Base-by-base conservation (phyloP, 352 stramenopile genomes). In the Pythium phragmiticola region DNA sequence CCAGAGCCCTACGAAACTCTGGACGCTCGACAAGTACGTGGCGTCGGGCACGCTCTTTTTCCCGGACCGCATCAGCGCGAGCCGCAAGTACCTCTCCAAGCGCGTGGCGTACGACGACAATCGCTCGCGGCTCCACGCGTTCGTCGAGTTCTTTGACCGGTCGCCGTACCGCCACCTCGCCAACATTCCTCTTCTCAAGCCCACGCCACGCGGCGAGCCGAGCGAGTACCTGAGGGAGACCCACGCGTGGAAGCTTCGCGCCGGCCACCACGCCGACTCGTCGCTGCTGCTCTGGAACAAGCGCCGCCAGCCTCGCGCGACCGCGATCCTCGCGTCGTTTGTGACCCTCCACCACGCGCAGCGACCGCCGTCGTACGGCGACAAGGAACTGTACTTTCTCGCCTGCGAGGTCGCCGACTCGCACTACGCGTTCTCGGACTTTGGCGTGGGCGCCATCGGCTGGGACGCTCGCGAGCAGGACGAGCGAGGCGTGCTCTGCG, bases 341-440 rank as follows among this genome's bases (percentile, higher is more conserved):
- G 60, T 78, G 8, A 70, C 78, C 4, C 58, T 75, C 0, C 71
- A 65, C 30, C 52, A 74, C 34, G 36, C 37, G 13, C 54, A 50
- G 11, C 69, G 67, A 0, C 75, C 75, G 30, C 77, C 75, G 14
- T 84, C 74, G 6, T 90, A 90, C 51, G 82, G 84, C 4, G 84
- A 91, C 55, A 93, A 93, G 59, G 84, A 93, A 50, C 65, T 91
- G 19, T 93, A 88, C 63, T 90, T 89, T 59, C 52, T 89, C 11
- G 82, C 84, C 0, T 82, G 66, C 46, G 84, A 93, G 45, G 65
- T 93, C 3, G 79, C 84, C 0, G 82, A 93, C 61, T 83, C 82
- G 6, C 60, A 82, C 63, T 92, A 89, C 55, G 59, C 71, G 5
- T 89, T 92, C 57, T 90, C 82, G 0, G 75, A 90, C 51, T 87